Evolutionary conservation across 768 basidiomycete genomes (phyloP).

Genomic region (Tubosaeta sp.): DNA sequence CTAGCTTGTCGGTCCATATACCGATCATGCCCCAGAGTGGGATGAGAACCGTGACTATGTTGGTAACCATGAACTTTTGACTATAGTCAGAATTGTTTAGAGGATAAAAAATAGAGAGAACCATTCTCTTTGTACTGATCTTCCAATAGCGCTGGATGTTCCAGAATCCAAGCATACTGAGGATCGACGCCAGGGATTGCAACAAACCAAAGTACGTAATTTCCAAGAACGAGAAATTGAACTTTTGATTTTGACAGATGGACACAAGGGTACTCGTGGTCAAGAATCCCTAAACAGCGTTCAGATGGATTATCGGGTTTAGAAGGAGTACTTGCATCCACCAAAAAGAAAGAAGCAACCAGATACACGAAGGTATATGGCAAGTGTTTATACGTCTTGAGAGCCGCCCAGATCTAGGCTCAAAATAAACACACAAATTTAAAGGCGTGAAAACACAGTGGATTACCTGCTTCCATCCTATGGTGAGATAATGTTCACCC

Average conservation of each 20-base stretch:
- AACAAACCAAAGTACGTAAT: conserved; percentile 75
- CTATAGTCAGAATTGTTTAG: not conserved
- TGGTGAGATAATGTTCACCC: conserved; percentile 69
- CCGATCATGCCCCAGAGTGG: conserved; percentile 87
- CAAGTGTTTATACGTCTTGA: conserved; percentile 70
- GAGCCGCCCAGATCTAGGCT: conserved; percentile 72
- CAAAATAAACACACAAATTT: conserved; percentile 2
- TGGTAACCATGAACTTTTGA: conserved; percentile 69
- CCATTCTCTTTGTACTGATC: conserved; percentile 80
- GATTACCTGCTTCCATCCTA: conserved; percentile 80
- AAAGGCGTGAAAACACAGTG: not conserved
- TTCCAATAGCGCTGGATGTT: conserved; percentile 78
- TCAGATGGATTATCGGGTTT: too few relatives aligned
- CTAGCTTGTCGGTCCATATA: conserved; percentile 72
- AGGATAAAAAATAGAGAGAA: conserved; percentile 23
- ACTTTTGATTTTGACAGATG: conserved; percentile 80
- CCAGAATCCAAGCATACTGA: conserved; percentile 75
- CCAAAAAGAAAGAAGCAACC: conserved; percentile 71
- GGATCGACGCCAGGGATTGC: conserved; percentile 71
- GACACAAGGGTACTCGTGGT: conserved; percentile 72
- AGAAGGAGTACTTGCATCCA: conserved; percentile 47
- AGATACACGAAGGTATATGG: conserved; percentile 83
- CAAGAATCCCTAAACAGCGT: conserved; percentile 72
- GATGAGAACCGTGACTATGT: conserved; percentile 70
- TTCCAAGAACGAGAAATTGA: conserved; percentile 75